These are phyloP conservation scores for Aspergillus affinis DNA, from an alignment of 495 filamentous ascomycete genomes.

Conservation along the genomic window DNA sequence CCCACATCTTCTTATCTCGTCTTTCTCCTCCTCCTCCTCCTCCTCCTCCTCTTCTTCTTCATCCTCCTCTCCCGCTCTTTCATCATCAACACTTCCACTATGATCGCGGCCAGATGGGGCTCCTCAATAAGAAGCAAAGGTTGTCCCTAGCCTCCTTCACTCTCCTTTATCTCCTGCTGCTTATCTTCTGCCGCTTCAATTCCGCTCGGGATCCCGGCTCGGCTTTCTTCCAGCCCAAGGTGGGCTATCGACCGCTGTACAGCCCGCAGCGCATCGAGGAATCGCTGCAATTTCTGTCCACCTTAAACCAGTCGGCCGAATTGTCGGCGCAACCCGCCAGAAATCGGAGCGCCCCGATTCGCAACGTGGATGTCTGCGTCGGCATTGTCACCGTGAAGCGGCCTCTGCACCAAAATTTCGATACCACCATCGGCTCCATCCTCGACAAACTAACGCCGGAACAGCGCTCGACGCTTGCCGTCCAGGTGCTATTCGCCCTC, in stretches of 20 bases:
- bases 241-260: conserved; percentile 28
- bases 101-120: conserved; percentile 8
- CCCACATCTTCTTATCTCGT: too few relatives aligned
- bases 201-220: conserved; percentile 27
- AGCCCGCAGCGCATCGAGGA: conserved; percentile 24
- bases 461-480: conserved; percentile 45
- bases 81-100: conserved; percentile 7
- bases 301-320: conserved; percentile 19
- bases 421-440: conserved; percentile 50
- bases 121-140: conserved; percentile 23
- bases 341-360: conserved; percentile 3
- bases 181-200: conserved; percentile 26
- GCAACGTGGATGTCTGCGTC: conserved; percentile 29
- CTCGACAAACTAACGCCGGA: conserved; percentile 45
- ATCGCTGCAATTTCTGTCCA: conserved; percentile 19
- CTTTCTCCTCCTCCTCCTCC: neutral
- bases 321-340: conserved; percentile 1
- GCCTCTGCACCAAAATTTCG: conserved; percentile 43
- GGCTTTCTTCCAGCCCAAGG: conserved; percentile 25
- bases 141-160: conserved; percentile 25
- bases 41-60: neutral
- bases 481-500: conserved; percentile 56
- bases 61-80: neutral
- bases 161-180: conserved; percentile 28
- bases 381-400: conserved; percentile 38